Evolutionary conservation across 768 basidiomycete genomes (phyloP).

Genomic region (Suillus subalutaceus): DNA sequence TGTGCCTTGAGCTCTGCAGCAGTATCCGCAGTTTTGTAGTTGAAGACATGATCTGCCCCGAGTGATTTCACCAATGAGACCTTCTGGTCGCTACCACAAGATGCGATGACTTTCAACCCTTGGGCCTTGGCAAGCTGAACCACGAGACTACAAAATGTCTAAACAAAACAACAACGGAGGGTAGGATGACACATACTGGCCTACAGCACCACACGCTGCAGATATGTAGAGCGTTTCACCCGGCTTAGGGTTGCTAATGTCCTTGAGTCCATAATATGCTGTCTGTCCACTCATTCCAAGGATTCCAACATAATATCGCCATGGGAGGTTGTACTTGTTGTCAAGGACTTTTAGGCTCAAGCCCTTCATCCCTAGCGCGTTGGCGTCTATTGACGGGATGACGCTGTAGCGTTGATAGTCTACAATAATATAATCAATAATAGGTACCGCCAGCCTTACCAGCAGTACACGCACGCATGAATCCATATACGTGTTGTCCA

Average conservation of each 20-base stretch:
- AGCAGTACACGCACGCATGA: constrained; percentile 20
- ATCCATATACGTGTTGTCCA: constrained; percentile 46
- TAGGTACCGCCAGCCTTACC: neutral
- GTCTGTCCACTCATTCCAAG: constrained; percentile 38
- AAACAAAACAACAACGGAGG: constrained; percentile 11
- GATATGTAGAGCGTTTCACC: constrained; percentile 55
- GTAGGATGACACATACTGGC: constrained; percentile 47
- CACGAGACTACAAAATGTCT: constrained; percentile 38
- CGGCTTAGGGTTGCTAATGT: constrained; percentile 27
- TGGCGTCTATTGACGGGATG: constrained; percentile 17
- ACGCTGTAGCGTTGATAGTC: constrained; percentile 7
- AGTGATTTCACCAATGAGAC: constrained; percentile 59
- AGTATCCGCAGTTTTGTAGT: constrained; percentile 67
- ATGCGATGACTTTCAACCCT: constrained; percentile 69
- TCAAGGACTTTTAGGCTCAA: constrained; percentile 19
- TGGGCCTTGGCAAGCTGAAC: constrained; percentile 54
- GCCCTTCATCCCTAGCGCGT: neutral
- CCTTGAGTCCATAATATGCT: constrained; percentile 32
- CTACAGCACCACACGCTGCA: constrained; percentile 53
- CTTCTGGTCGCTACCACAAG: constrained; percentile 76
- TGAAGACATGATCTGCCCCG: constrained; percentile 74
- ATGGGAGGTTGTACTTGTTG: constrained; percentile 33
- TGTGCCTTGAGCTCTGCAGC: constrained; percentile 54
- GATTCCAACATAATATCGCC: constrained; percentile 33
- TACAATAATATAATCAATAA: neutral